A percentile compares a stretch with the other conserved stretches of the same genome.
Evolutionary conservation across 305 asterid genomes (phyloP).

Genomic region (Fraxinus greggii): DNA sequence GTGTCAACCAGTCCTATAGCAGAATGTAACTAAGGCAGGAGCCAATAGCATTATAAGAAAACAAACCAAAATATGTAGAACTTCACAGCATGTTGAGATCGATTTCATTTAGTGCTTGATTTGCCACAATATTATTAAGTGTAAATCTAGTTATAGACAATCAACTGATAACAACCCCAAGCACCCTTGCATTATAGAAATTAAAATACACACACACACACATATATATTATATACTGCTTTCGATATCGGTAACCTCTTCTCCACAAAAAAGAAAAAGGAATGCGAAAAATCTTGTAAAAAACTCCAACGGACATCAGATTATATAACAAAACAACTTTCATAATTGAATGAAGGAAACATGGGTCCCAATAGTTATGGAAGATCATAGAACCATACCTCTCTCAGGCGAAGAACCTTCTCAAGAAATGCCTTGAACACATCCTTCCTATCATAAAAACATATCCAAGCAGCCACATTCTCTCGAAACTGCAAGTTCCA

Average conservation of each 20-base stretch:
- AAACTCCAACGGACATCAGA: constrained; percentile 13
- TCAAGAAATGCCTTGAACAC: constrained; percentile 84
- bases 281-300: background rate
- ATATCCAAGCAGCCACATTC: constrained; percentile 94
- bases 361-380: background rate
- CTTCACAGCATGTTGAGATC: background rate
- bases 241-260: background rate
- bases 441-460: constrained; percentile 77
- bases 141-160: constrained; percentile 8
- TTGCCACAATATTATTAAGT: background rate
- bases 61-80: background rate
- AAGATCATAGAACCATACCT: constrained; percentile 47
- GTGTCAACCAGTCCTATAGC: background rate
- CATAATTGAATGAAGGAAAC: constrained; percentile 11
- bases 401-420: constrained; percentile 80
- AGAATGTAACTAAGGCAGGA: background rate
- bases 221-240: background rate
- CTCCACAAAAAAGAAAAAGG: background rate
- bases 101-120: background rate
- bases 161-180: background rate
- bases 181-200: background rate
- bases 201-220: background rate
- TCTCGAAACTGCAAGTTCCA: constrained; percentile 84
- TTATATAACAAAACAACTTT: constrained; percentile 2
- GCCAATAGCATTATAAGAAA: background rate